phyloP scores from a whole-genome alignment of 2,329 filamentous ascomycete genomes.

The Penicillium polonicum region DNA sequence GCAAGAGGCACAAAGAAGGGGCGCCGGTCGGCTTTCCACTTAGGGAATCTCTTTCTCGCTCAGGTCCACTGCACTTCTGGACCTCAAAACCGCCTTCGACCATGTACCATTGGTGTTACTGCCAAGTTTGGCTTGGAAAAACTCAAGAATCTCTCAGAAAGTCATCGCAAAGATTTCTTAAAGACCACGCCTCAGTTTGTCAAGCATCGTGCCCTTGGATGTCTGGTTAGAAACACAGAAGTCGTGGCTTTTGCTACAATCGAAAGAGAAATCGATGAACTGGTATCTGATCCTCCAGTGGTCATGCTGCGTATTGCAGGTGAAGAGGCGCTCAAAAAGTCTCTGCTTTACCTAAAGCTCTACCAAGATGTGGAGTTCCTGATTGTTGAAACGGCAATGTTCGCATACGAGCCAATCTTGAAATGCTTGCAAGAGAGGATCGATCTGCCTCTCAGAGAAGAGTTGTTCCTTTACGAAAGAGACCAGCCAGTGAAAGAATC shows the following conservation, averaged over 20 bases:
- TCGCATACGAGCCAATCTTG: constrained; percentile 68
- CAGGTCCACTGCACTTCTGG: constrained; percentile 39
- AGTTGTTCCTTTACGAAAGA: constrained; percentile 47
- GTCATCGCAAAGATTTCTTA: constrained; percentile 48
- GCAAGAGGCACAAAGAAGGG: constrained; percentile 52
- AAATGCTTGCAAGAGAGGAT: constrained; percentile 56
- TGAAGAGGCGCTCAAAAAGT: constrained; percentile 45
- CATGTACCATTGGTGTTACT: constrained; percentile 45
- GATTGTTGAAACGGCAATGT: constrained; percentile 63
- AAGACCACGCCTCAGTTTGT: constrained; percentile 52
- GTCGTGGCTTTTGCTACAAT: constrained; percentile 63
- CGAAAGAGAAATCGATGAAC: constrained; percentile 50
- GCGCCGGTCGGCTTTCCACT: constrained; percentile 36
- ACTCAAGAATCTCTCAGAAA: constrained; percentile 32
- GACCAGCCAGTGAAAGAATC: constrained; percentile 11
- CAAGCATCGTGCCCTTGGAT: constrained; percentile 62
- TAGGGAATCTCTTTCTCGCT: constrained; percentile 41
- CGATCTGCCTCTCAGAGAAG: constrained; percentile 56
- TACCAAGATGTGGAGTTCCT: constrained; percentile 49
- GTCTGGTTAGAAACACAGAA: constrained; percentile 52
- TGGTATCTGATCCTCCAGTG: constrained; percentile 46
- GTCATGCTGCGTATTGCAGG: constrained; percentile 56
- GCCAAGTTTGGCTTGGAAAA: constrained; percentile 47
- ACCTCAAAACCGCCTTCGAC: constrained; percentile 21
- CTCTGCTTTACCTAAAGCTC: constrained; percentile 47